Evolutionary conservation across 805 yeast species (phyloP), one percentile per base, ranked within the genome.

Genomic region (Yarrowia yakushimensis): DNA sequence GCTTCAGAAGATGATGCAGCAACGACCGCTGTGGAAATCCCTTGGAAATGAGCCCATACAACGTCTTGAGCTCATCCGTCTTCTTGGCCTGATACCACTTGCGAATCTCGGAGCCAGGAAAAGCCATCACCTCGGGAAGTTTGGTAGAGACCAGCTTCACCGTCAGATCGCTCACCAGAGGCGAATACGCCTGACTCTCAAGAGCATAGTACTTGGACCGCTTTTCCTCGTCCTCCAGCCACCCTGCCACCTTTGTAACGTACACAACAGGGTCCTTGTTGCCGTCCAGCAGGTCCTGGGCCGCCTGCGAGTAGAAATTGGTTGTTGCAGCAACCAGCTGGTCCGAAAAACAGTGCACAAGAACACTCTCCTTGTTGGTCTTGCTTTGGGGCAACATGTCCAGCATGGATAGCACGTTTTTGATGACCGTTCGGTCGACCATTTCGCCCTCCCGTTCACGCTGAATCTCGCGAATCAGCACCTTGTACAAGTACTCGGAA

Each of bases 311-410:
- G 69, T 86, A 92, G 70, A 81, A 89, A 1, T 73, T 72, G 63
- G 78, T 81, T 0, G 93, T 82, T 31, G 79, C 79, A 4, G 76
- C 70, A 57, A 89, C 69, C 45, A 89, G 79, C 55, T 71, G 74
- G 0, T 90, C 91, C 67, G 90, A 96, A 71, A 91, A 87, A 43
- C 76, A 79, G 18, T 78, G 79, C 25, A 78, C 75, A 69, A 87
- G 90, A 66, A 84, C 86, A 62, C 82, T 85, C 63, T 85, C 91
- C 5, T 67, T 67, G 20, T 66, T 69, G 9, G 64, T 45, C 27
- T 63, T 63, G 31, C 76, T 78, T 63, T 83, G 66, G 13, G 71
- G 71, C 34, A 69, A 34, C 6, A 85, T 75, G 69, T 89, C 94
- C 70, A 89, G 79, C 91, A 92, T 88, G 42, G 77, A 78, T 15